A percentile compares a stretch with the other conserved stretches of the same genome.
Evolutionary conservation across 1,139 yeast species (phyloP).

Genomic region (Scheffersomyces insectosa): DNA sequence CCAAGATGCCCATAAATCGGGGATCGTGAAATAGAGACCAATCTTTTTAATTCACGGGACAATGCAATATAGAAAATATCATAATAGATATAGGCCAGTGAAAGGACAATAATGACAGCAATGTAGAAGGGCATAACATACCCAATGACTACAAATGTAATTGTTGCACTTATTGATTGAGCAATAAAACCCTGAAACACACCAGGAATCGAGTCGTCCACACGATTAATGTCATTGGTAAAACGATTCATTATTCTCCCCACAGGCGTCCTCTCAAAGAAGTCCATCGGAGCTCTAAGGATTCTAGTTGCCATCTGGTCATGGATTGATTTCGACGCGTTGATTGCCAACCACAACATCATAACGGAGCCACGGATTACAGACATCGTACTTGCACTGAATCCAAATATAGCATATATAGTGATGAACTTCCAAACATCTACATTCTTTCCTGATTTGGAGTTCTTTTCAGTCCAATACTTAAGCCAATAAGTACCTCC

Average conservation of each 20-base stretch:
- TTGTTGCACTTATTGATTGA: conserved; percentile 40
- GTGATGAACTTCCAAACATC: conserved; percentile 21
- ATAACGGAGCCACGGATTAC: conserved; percentile 16
- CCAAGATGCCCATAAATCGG: conserved; percentile 68
- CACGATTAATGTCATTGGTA: conserved; percentile 65
- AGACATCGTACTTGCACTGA: conserved; percentile 22
- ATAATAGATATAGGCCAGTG: conserved; percentile 51
- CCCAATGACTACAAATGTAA: conserved; percentile 54
- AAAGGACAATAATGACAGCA: conserved; percentile 39
- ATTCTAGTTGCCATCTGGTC: conserved; percentile 25
- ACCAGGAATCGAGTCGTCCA: conserved; percentile 56
- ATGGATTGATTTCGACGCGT: conserved; percentile 25
- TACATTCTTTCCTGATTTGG: conserved; percentile 23
- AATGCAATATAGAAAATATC: conserved; percentile 54
- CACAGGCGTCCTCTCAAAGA: conserved; percentile 32
- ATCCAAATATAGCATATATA: conserved; percentile 33
- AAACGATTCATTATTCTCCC: conserved; percentile 48
- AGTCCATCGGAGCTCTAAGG: conserved; percentile 30
- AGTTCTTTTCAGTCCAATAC: conserved; percentile 56
- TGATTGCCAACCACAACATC: conserved; percentile 20
- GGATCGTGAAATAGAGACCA: conserved; percentile 33
- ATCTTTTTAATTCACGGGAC: conserved; percentile 57
- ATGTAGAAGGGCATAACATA: conserved; percentile 53
- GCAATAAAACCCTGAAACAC: conserved; percentile 45
- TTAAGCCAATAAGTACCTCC: conserved; percentile 59